phyloP scores from a whole-genome alignment of 352 stramenopile genomes.

The Thraustochytrium striatum region DNA sequence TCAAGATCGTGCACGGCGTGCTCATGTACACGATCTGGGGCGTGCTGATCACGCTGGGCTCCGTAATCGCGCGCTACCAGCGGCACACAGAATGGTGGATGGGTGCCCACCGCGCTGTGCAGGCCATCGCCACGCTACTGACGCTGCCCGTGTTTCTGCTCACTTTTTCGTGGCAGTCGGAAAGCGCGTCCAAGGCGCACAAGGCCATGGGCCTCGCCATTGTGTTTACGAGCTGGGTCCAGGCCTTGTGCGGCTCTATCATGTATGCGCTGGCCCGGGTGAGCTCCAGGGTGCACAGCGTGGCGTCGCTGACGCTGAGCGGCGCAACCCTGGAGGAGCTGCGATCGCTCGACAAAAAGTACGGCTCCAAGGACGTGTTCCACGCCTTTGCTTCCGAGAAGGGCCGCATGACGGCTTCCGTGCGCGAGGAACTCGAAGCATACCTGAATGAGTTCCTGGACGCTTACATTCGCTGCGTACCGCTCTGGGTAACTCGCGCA shows the following conservation, averaged over 20 bases:
- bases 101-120: not conserved
- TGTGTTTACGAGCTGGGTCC: not conserved
- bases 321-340: not conserved
- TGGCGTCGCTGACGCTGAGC: too few relatives aligned
- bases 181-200: not conserved
- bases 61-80: conserved; percentile 27
- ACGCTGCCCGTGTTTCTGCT: conserved; percentile 11
- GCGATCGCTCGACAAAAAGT: not conserved
- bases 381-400: too few relatives aligned
- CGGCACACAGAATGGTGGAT: conserved; percentile 15
- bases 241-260: not conserved
- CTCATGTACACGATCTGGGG: conserved; percentile 45
- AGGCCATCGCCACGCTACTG: conserved; percentile 23
- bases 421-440: not conserved
- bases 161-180: too few relatives aligned
- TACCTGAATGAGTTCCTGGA: not conserved
- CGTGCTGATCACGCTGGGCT: conserved; percentile 12
- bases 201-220: not conserved
- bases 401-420: too few relatives aligned
- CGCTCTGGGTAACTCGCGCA: not conserved
- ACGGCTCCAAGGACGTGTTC: not conserved
- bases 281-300: too few relatives aligned
- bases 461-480: not conserved
- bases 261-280: not conserved
- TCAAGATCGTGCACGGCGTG: conserved; percentile 33